Evolutionary conservation across 1,139 yeast genomes (phyloP).

Genomic region (Martiniozyma asiatica): DNA sequence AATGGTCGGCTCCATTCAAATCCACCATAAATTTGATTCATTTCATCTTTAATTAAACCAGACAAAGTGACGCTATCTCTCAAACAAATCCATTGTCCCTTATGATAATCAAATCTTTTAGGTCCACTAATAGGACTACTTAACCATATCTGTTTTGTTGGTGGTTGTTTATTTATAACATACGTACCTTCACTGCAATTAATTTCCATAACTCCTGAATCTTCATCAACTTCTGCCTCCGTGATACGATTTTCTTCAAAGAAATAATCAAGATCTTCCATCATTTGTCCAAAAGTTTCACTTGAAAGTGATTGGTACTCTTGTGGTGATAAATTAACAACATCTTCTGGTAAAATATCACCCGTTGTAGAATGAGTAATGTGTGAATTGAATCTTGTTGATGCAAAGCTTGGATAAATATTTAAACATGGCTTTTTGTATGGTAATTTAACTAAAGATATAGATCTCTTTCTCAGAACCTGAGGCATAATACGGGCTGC

Average conservation of each 20-base stretch:
- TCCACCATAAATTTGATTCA: slow-evolving; percentile 26
- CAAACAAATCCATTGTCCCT: slow-evolving; percentile 49
- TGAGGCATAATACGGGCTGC: too few relatives aligned
- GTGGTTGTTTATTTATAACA: slow-evolving; percentile 88
- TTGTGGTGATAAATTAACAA: slow-evolving; percentile 32
- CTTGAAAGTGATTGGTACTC: slow-evolving; percentile 52
- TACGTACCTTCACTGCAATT: slow-evolving; percentile 64
- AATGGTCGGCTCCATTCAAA: slow-evolving; percentile 13
- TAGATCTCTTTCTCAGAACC: too few relatives aligned
- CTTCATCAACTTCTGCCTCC: slow-evolving; percentile 64
- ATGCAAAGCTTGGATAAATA: too few relatives aligned
- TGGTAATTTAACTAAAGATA: too few relatives aligned
- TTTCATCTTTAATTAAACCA: slow-evolving; percentile 36
- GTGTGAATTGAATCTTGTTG: too few relatives aligned
- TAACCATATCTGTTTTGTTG: slow-evolving; percentile 87
- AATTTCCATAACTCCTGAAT: slow-evolving; percentile 70
- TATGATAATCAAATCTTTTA: slow-evolving; percentile 50
- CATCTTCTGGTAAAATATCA: slow-evolving; percentile 35
- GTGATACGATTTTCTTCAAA: slow-evolving; percentile 40
- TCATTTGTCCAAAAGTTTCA: slow-evolving; percentile 49
- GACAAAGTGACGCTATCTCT: slow-evolving; percentile 42
- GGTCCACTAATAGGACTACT: slow-evolving; percentile 93
- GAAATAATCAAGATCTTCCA: slow-evolving; percentile 52
- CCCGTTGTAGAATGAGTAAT: slow-evolving; percentile 38
- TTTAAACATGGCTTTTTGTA: too few relatives aligned